Base-by-base conservation (phyloP, 768 basidiomycete species). In the Russula dissimulans region DNA sequence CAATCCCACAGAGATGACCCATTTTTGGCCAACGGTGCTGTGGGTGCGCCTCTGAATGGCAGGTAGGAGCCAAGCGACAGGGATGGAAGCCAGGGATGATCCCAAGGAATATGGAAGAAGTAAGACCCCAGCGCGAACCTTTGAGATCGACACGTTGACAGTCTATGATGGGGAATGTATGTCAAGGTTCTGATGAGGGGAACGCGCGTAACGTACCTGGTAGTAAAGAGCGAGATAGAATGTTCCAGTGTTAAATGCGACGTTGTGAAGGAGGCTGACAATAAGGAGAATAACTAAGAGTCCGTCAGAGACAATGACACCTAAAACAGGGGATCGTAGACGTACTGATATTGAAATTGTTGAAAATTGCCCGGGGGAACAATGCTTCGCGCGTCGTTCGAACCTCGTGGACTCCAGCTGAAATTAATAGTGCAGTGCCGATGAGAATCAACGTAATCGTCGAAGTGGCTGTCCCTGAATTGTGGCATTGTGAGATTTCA, bases 21-120 rank as follows among this genome's bases (percentile, higher is more conserved):
- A 74, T 69, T 86, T 87, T 71, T 87, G 86, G 51, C 82, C 85
- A 48, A 75, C 77, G 15, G 82, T 86, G 66, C 84, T 78, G 18
- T 74, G 70, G 15, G 76, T 81, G 58, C 74, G 77, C 63, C 70
- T 74, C 71, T 89, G 85, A 77, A 78, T 81, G 63, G 80, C 82
- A 49, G 79, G 82, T 66, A 91, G 87, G 66, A 87, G 79, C 87
- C 87, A 89, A n/a, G 91, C 89, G 41, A 81, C 86, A 26, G 90
- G 89, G 77, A 93, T 84, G 11, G 91, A 91, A 45, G 90, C 86
- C 59, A 92, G 69, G 26, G 90, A 90, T 38, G 90, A 87, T 53
- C 89, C 91, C 54, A 92, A 81, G 51, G 91, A 89, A 74, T 91
- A 92, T 11, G 91, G 89, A 57, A 93, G 77, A 72, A 90, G 78